Evolutionary conservation across 441 rosid genomes (phyloP).

Genomic region (Theobroma grandiflorum): DNA sequence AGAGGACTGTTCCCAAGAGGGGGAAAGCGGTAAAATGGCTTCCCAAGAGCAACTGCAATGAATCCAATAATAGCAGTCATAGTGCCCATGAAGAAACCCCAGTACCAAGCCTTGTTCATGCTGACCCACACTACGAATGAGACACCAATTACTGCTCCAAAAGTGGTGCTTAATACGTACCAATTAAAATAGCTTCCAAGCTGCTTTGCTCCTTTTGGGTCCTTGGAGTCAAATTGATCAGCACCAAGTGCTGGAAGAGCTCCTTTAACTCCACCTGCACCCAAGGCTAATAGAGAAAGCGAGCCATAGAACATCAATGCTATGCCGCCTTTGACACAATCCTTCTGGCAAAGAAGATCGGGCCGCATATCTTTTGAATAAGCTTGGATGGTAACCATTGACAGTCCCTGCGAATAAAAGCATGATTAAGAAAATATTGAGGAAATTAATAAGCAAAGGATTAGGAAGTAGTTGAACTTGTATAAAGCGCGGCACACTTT

Average conservation of each 20-base stretch:
- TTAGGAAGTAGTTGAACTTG: no score
- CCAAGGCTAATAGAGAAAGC: slow-evolving; percentile 36
- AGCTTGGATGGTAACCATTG: slow-evolving; percentile 45
- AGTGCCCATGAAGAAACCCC: slow-evolving; percentile 30
- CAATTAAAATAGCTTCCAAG: slow-evolving; percentile 38
- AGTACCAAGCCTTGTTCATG: slow-evolving; percentile 36
- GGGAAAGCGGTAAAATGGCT: slow-evolving; percentile 17
- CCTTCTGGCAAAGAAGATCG: slow-evolving; percentile 1
- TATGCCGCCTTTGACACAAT: slow-evolving; percentile 31
- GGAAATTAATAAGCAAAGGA: background rate
- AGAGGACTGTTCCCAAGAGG: slow-evolving; percentile 27
- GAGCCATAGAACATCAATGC: slow-evolving; percentile 37
- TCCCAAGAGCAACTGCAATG: slow-evolving; percentile 15
- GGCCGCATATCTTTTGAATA: slow-evolving; percentile 35
- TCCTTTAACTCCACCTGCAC: slow-evolving; percentile 39
- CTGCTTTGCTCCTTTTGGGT: slow-evolving; percentile 29
- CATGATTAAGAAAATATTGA: background rate
- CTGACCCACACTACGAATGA: slow-evolving; percentile 40
- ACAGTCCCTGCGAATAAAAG: slow-evolving; percentile 32
- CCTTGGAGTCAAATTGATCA: slow-evolving; percentile 38
- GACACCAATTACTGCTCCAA: slow-evolving; percentile 41
- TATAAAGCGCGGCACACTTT: background rate
- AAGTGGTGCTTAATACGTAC: slow-evolving; percentile 30
- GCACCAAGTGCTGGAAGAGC: slow-evolving; percentile 47
- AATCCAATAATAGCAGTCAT: slow-evolving; percentile 17